Base-by-base conservation (phyloP, 306 rosid species). In the Cotoneaster glaucophyllus region DNA sequence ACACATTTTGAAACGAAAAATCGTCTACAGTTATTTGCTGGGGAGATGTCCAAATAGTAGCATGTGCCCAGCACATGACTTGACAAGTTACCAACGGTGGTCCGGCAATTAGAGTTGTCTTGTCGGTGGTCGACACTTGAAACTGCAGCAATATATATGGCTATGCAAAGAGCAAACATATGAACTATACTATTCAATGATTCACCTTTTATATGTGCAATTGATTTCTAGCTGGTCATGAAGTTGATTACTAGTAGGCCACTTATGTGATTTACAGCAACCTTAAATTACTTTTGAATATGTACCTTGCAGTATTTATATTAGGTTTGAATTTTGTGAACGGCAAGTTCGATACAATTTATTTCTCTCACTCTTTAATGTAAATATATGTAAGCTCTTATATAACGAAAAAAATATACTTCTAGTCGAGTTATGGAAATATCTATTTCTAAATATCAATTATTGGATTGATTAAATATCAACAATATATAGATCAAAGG, bases 271-370 rank as follows among this genome's bases (percentile, higher is more conserved):
- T 48, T 48, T 48, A 48, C 19, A 15, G 53, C 53, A 48, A n/a
- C 15, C 19, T 48, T 48, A 14, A 48, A 48, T 48, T 48, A 48
- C 7, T 48, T 48, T 48, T 48, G 21, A 48, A 15, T 5, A 48
- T 15, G 19, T 15, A 15, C 54, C 21, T 17, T 48, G 53, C 19
- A 14, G 3, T 34, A 34, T 34, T 2, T 34, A 34, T 34, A 34
- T 34, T 34, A 34, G 8, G 8, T 34, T 34, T 6, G 8, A 34
- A 34, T 34, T 0, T 34, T 7, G 2, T 37, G 0, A 37, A 37
- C 0, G 0, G 0, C 0, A 0, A 41, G 1, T 41, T 41, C 9
- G 1, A 41, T 9, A 9, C 1, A 41, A 41, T 41, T 41, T 41
- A 41, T 41, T 34, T 2, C 8, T 0, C 11, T 39, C 11, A 8